A percentile compares a stretch with the other conserved stretches of the same genome.
Evolutionary conservation across 2,329 filamentous ascomycete genomes (phyloP).

Genomic region (Pestalotiopsis sp.): DNA sequence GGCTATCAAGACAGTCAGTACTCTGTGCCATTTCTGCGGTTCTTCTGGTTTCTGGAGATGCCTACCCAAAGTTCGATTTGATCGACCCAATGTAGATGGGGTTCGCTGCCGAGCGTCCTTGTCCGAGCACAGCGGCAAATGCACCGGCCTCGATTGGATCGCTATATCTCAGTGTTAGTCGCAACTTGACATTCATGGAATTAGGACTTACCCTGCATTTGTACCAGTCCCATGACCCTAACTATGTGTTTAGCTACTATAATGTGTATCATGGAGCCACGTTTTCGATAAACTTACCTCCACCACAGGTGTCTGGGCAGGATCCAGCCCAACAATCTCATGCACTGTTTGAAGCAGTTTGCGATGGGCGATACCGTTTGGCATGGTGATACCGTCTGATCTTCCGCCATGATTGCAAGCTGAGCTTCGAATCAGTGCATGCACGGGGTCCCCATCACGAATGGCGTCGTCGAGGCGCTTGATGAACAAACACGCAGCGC

Average conservation of each 20-base stretch:
- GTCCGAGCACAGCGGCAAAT: conserved; percentile 24
- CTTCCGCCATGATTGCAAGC: conserved; percentile 14
- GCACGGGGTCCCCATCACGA: conserved; percentile 10
- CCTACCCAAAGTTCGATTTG: conserved; percentile 37
- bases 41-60: not conserved
- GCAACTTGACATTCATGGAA: conserved; percentile 18
- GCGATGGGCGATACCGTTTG: conserved; percentile 24
- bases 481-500: conserved; percentile 12
- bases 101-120: conserved; percentile 10
- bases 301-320: not conserved
- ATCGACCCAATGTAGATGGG: conserved; percentile 37
- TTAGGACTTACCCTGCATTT: conserved; percentile 35
- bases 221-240: conserved; percentile 39
- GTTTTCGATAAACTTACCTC: not conserved
- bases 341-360: conserved; percentile 17
- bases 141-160: conserved; percentile 24
- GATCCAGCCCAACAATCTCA: conserved; percentile 8
- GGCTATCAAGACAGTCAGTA: conserved; percentile 17
- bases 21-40: no score
- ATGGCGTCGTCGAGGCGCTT: conserved; percentile 12
- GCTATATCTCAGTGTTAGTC: not conserved
- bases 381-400: conserved; percentile 24
- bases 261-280: not conserved
- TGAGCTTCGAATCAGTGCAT: conserved; percentile 11
- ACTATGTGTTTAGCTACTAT: not conserved